Evolutionary conservation across 495 filamentous ascomycete genomes (phyloP).

Genomic region (Echria macrotheca): DNA sequence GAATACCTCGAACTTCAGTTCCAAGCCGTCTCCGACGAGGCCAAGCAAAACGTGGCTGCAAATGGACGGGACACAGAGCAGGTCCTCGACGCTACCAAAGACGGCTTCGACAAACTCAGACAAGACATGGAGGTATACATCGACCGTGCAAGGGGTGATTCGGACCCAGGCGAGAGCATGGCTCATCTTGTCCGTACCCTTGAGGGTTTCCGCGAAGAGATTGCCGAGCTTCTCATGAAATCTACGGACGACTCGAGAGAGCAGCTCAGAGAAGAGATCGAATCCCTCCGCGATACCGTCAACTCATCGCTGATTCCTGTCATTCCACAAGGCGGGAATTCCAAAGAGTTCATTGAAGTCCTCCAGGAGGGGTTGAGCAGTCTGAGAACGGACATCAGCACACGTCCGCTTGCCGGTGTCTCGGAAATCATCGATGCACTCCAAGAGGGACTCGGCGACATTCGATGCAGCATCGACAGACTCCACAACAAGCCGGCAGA

Average conservation of each 20-base stretch:
- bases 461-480: slow-evolving; percentile 70
- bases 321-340: slow-evolving; percentile 37
- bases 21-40: slow-evolving; percentile 52
- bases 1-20: slow-evolving; percentile 66
- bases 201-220: slow-evolving; percentile 65
- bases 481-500: slow-evolving; percentile 72
- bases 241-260: slow-evolving; percentile 47
- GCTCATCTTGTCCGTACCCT: slow-evolving; percentile 67
- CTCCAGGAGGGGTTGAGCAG: slow-evolving; percentile 64
- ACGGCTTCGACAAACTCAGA: slow-evolving; percentile 76
- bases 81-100: slow-evolving; percentile 76
- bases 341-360: slow-evolving; percentile 60
- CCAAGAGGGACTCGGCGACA: slow-evolving; percentile 70
- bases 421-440: slow-evolving; percentile 76
- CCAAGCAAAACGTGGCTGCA: slow-evolving; percentile 67
- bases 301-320: slow-evolving; percentile 61
- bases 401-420: slow-evolving; percentile 50
- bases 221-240: slow-evolving; percentile 49
- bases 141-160: slow-evolving; percentile 57
- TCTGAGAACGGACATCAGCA: slow-evolving; percentile 60
- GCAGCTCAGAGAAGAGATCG: slow-evolving; percentile 71
- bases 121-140: slow-evolving; percentile 77
- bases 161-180: slow-evolving; percentile 72
- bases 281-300: slow-evolving; percentile 68
- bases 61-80: slow-evolving; percentile 75